Percentiles rank a stretch among this genome's conserved stretches.
Evolutionary conservation across 2,329 filamentous ascomycete genomes (phyloP).

Genomic region (Penicillium sp.): DNA sequence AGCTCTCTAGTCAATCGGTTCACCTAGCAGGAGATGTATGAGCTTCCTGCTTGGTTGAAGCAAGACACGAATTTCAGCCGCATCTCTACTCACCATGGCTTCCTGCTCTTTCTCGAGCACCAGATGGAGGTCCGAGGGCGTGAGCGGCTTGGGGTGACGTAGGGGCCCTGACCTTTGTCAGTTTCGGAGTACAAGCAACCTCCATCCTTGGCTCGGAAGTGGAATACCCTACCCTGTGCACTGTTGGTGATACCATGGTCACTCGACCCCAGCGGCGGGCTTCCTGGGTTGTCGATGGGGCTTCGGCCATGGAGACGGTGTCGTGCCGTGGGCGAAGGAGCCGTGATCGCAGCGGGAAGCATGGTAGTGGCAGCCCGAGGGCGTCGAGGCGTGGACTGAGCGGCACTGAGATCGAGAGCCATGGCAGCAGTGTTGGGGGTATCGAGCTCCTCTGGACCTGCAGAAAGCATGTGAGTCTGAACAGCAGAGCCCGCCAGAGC

Average conservation of each 20-base stretch:
- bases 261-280: conserved; percentile 23
- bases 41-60: too few species aligned
- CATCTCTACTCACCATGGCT: conserved; percentile 62
- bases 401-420: conserved; percentile 51
- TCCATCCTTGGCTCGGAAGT: too few species aligned
- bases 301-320: conserved; percentile 39
- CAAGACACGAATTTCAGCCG: too few species aligned
- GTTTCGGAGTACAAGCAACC: not conserved
- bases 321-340: conserved; percentile 44
- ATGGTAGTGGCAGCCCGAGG: conserved; percentile 32
- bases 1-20: conserved; percentile 91
- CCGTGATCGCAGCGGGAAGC: conserved; percentile 26
- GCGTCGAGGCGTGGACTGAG: conserved; percentile 35
- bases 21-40: conserved; percentile 55
- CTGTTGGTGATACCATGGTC: conserved; percentile 40
- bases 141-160: conserved; percentile 82
- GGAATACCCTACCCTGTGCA: conserved; percentile 39
- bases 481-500: conserved; percentile 3
- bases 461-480: conserved; percentile 15
- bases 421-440: conserved; percentile 30
- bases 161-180: conserved; percentile 59
- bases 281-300: too few species aligned
- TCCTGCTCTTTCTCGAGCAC: conserved; percentile 95
- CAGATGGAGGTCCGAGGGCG: conserved; percentile 81
- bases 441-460: conserved; percentile 16